These are phyloP conservation scores for Cyclotella baltica DNA, from an alignment of 108 stramenopile species.

Conservation along the genomic window DNA sequence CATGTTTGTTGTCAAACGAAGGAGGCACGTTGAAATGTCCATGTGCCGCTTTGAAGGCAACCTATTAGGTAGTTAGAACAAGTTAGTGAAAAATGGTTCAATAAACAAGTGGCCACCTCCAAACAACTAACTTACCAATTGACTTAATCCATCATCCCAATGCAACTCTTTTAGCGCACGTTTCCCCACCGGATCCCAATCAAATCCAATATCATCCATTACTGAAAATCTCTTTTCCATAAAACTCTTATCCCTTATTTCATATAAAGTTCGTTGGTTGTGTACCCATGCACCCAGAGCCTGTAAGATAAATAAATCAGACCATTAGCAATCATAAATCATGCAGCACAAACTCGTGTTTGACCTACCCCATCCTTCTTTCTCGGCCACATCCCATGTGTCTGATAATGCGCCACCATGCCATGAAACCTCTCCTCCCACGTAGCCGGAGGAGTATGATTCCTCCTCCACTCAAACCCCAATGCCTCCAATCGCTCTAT, in stretches of 20 bases:
- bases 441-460: neutral
- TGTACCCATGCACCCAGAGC: neutral
- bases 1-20: neutral
- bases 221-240: conserved; percentile 7
- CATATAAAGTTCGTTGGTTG: neutral
- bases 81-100: neutral
- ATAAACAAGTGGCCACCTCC: neutral
- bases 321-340: no score
- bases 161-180: neutral
- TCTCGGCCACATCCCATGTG: no score
- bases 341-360: no score
- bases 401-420: neutral
- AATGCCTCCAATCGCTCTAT: neutral
- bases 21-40: conserved; percentile 4
- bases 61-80: neutral
- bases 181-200: conserved; percentile 1
- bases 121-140: neutral
- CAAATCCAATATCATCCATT: neutral
- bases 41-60: neutral
- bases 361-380: no score
- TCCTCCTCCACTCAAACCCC: conserved; percentile 2
- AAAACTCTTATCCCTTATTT: conserved; percentile 1
- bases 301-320: neutral
- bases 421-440: neutral
- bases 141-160: neutral